These are phyloP conservation scores for Coniella lustricola DNA, from an alignment of 2,329 filamentous ascomycete species.

Conservation along the genomic window DNA sequence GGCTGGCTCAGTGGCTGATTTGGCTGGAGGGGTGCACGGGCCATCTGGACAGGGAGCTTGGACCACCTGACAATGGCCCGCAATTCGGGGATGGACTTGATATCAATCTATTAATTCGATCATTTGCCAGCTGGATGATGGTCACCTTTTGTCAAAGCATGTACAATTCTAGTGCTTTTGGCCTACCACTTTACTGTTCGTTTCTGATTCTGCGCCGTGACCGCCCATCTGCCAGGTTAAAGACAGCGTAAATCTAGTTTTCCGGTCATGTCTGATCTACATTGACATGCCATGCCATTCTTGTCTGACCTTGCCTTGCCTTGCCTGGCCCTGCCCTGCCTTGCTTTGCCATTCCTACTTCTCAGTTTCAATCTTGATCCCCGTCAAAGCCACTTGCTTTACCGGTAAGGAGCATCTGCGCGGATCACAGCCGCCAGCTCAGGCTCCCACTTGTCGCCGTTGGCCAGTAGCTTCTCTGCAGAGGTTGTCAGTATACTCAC, in stretches of 20 bases:
- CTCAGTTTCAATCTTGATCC: too few species aligned
- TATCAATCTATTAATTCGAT: too few species aligned
- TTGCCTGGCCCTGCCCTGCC: background rate
- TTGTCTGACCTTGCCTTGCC: background rate
- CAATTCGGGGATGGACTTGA: too few species aligned
- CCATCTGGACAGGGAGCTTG: slow-evolving; percentile 8
- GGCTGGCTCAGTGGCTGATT: too few species aligned
- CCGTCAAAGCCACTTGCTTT: slow-evolving; percentile 26
- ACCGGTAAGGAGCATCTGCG: slow-evolving; percentile 89
- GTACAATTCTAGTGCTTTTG: background rate
- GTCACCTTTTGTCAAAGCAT: too few species aligned
- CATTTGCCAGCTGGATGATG: too few species aligned
- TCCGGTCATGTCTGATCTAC: background rate
- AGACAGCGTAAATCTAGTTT: too few species aligned
- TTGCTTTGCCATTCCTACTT: background rate
- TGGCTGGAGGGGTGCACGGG: background rate
- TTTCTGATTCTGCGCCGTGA: too few species aligned
- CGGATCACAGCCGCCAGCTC: slow-evolving; percentile 88
- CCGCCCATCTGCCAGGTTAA: too few species aligned
- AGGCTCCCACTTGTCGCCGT: slow-evolving; percentile 96
- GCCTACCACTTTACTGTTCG: too few species aligned
- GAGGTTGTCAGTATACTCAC: slow-evolving; percentile 19
- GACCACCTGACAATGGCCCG: background rate
- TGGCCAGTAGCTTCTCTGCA: slow-evolving; percentile 73
- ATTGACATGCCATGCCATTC: background rate